Evolutionary conservation across 352 stramenopile species (phyloP).

Genomic region (Nothophytophthora sp.): DNA sequence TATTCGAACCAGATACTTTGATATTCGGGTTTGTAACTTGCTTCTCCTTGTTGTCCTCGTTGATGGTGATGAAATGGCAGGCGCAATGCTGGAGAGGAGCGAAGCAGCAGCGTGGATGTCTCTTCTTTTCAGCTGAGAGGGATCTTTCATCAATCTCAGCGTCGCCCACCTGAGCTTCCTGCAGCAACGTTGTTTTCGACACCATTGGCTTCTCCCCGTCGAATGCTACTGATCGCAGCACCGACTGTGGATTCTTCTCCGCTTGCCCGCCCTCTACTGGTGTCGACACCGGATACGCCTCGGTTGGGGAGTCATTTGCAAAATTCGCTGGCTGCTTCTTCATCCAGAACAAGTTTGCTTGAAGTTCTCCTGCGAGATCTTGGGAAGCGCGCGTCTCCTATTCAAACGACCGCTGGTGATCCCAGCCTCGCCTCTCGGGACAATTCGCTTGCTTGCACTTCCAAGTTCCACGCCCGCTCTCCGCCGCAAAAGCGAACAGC

Average conservation of each 20-base stretch:
- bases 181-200: conserved; percentile 2
- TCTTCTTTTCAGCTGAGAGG: conserved; percentile 11
- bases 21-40: no score
- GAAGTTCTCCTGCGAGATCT: not conserved
- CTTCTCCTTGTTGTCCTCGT: not conserved
- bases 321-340: not conserved
- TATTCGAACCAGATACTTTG: no score
- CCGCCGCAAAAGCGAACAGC: conserved; percentile 7
- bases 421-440: not conserved
- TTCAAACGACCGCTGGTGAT: not conserved
- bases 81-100: conserved; percentile 1
- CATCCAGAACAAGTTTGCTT: not conserved
- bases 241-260: not conserved
- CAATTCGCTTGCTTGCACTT: not conserved
- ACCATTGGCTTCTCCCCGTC: not conserved
- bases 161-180: conserved; percentile 18
- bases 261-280: not conserved
- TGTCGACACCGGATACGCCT: conserved; percentile 1
- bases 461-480: conserved; percentile 1
- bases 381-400: not conserved
- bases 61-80: not conserved
- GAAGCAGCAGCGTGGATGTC: not conserved
- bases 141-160: conserved; percentile 26
- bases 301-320: not conserved
- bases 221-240: not conserved